These are phyloP conservation scores for Metschnikowia cubensis DNA, from an alignment of 805 yeast species.

Conservation along the genomic window DNA sequence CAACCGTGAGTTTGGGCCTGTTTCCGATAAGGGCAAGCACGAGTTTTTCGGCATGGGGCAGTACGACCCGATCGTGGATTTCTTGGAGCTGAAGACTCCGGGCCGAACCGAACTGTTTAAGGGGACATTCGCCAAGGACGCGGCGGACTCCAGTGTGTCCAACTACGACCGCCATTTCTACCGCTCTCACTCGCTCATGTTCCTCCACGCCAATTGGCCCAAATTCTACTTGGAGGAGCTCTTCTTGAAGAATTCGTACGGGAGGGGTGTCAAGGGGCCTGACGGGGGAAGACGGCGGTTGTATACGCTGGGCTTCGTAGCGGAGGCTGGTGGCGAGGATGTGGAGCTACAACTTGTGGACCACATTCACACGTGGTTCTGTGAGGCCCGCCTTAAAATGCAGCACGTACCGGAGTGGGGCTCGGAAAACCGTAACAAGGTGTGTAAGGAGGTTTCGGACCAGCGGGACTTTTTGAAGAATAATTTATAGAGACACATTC, in stretches of 20 bases:
- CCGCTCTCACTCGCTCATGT: conserved; percentile 25
- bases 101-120: not conserved
- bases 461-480: conserved; percentile 20
- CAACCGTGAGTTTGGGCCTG: conserved; percentile 36
- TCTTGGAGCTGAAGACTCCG: conserved; percentile 14
- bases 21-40: conserved; percentile 19
- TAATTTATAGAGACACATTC: not conserved
- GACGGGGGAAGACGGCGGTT: conserved; percentile 18
- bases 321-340: conserved; percentile 27
- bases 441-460: conserved; percentile 23
- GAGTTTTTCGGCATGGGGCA: conserved; percentile 36
- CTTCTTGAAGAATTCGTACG: conserved; percentile 23
- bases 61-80: conserved; percentile 34
- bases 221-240: conserved; percentile 25
- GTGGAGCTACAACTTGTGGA: conserved; percentile 27
- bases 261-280: conserved; percentile 26
- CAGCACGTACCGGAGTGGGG: conserved; percentile 20
- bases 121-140: conserved; percentile 19
- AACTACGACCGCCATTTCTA: conserved; percentile 31
- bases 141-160: conserved; percentile 18
- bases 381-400: conserved; percentile 23
- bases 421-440: conserved; percentile 19
- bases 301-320: conserved; percentile 14
- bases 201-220: conserved; percentile 40
- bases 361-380: conserved; percentile 27